These are phyloP conservation scores for Curvularia spicifera DNA, from an alignment of 2,329 filamentous ascomycete species.

Conservation along the genomic window DNA sequence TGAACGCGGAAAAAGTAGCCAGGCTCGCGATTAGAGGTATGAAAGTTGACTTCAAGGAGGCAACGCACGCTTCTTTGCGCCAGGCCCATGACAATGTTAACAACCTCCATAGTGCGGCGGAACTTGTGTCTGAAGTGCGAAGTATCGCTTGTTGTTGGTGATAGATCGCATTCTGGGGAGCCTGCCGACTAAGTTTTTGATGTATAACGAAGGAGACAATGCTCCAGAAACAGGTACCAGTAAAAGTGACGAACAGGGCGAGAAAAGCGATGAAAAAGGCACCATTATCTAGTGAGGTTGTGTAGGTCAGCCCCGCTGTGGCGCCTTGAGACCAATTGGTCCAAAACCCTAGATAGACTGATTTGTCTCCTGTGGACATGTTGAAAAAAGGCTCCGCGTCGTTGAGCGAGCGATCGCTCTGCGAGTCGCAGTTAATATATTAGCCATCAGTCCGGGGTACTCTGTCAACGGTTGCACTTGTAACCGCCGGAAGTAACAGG, in stretches of 20 bases:
- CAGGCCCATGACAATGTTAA: constrained; percentile 26
- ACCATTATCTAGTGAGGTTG: constrained; percentile 36
- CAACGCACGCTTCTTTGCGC: constrained; percentile 9
- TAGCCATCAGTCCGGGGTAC: too few relatives aligned
- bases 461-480: not conserved
- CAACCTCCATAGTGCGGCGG: constrained; percentile 27
- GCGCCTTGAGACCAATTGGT: constrained; percentile 31
- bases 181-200: constrained; percentile 21
- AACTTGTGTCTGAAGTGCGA: constrained; percentile 38
- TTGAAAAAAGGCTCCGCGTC: not conserved
- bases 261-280: constrained; percentile 46
- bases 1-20: constrained; percentile 23
- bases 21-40: constrained; percentile 13
- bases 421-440: not conserved
- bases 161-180: constrained; percentile 36
- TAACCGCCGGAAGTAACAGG: not conserved
- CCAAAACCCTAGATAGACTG: constrained; percentile 18
- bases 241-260: constrained; percentile 36
- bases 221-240: constrained; percentile 37
- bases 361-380: constrained; percentile 5
- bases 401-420: not conserved
- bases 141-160: constrained; percentile 46
- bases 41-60: constrained; percentile 19
- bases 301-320: constrained; percentile 43
- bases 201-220: constrained; percentile 39